Evolutionary conservation across 139 green algal genomes (phyloP), one percentile per base, ranked within the genome.

Genomic region (Zygnema cylindricum): DNA sequence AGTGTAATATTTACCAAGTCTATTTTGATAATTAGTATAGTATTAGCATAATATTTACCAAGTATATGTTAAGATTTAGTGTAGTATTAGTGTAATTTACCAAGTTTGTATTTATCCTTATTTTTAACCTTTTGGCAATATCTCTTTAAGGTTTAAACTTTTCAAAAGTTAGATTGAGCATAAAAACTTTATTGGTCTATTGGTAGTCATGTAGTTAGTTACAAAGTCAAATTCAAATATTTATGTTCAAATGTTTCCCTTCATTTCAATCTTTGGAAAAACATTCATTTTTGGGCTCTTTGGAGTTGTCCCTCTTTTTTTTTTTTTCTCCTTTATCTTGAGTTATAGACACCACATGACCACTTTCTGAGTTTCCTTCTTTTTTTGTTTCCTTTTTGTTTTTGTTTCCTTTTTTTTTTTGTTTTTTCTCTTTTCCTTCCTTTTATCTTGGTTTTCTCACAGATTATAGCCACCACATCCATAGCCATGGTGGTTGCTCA

Each of bases 401-500:
- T 16, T 63, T 25, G 7, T 63, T 63, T 63, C 49, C 49, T 63
- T 63, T 63, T 16, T 63, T 7, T 16, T 63, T 7, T 25, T 63
- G n/a, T 63, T 63, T 63, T 63, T 63, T 63, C 49, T 63, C 16
- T 63, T 25, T 63, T 63, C 16, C 49, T 63, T 25, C 16, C 16
- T 16, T 63, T 25, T 63, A 25, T 16, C 7, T 25, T 63, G 7
- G 7, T 63, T 16, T 63, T 63, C 7, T 43, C 76, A 33, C 83
- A 90, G 85, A 23, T 35, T 23, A 76, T 90, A 32, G n/a, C 33
- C n/a, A 43, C 81, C 23, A 38, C 85, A 41, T 79, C 81, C 11
- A 11, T 35, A 69, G 79, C 85, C 21, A 82, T 77, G 35, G 22
- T 90, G 30, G 30, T 43, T 33, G 85, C 85, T 49, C 85, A 90